A percentile compares a stretch with the other conserved stretches of the same genome.
Conservation (phyloP, 2,329 filamentous ascomycete species). For the Sporothrix euskadiensis region DNA sequence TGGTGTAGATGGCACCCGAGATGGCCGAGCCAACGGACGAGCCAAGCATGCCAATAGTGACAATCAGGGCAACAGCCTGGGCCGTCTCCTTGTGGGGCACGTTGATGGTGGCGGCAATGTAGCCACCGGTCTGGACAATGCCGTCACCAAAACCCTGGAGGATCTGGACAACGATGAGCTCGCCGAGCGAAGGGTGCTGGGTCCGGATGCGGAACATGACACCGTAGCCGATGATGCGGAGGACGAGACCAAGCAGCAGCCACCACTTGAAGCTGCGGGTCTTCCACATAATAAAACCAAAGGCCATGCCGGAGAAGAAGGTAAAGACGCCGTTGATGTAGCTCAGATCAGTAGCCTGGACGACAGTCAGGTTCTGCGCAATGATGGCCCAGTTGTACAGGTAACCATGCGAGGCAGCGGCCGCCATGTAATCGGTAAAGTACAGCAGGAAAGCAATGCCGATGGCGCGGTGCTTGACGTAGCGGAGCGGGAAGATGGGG, state of each 20-base stretch:
- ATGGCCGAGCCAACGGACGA: slow-evolving; percentile 28
- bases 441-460: slow-evolving; percentile 44
- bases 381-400: slow-evolving; percentile 29
- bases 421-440: slow-evolving; percentile 33
- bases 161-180: slow-evolving; percentile 27
- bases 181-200: slow-evolving; percentile 17
- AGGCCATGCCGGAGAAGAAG: slow-evolving; percentile 27
- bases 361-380: slow-evolving; percentile 24
- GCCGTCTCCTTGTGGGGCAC: slow-evolving; percentile 28
- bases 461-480: slow-evolving; percentile 48
- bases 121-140: slow-evolving; percentile 28
- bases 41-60: slow-evolving; percentile 27
- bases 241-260: slow-evolving; percentile 26
- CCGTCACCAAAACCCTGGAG: slow-evolving; percentile 26
- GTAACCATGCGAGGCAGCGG: slow-evolving; percentile 26
- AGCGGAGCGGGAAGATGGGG: slow-evolving; percentile 49
- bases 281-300: slow-evolving; percentile 27
- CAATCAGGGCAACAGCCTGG: slow-evolving; percentile 28
- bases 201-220: slow-evolving; percentile 28
- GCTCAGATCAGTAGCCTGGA: slow-evolving; percentile 25
- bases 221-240: slow-evolving; percentile 30
- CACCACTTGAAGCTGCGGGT: slow-evolving; percentile 29
- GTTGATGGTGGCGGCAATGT: slow-evolving; percentile 27
- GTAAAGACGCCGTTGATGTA: slow-evolving; percentile 29
- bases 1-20: slow-evolving; percentile 31